Base-by-base conservation (phyloP, 192 early-diverging fungal species). In the Mortierella antarctica region DNA sequence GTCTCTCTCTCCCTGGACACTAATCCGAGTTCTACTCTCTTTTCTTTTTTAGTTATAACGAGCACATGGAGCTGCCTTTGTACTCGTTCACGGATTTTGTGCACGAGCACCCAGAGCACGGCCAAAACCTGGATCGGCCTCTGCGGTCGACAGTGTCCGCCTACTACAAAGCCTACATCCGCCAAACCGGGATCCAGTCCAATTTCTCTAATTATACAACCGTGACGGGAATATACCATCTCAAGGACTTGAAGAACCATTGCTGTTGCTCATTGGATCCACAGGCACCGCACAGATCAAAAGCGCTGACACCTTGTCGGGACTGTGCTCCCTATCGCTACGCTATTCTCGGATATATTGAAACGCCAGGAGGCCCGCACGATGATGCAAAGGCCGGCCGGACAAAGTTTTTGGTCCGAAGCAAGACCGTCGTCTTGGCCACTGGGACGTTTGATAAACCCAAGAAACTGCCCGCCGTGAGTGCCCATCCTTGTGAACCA, bases 401-500 rank as follows among this genome's bases (percentile, higher is more conserved):
- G 40, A 67, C 14, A 44, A 80, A 44, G 40, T 80, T 80, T 23
- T 42, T 80, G 65, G 63, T 80, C 31, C 70, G 70, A 4, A 50
- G 65, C 20, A 80, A 72, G 49, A 68, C 77, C 1, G 58, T 80
- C 6, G 41, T 80, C 15, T 50, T 80, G 45, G 70, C 77, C 14
- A 80, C 77, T 8, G 77, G 77, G 40, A 80, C 77, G 9, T 80
- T 80, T 55, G 77, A 80, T 55, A 63, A 80, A 47, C 77, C 77
- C 57, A 80, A 80, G 55, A 80, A 72, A n/a, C 52, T 80, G 21
- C 46, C 57, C 8, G 77, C 77, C 14, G 70, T 72, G 39, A 64
- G 61, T 15, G 17, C 21, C 5, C 59, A 80, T 49, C 77, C 70
- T 2, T 80, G 77, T 59, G 31, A 41, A 49, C 77, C 70, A 1